Percentiles rank a stretch among this genome's conserved stretches.
Conservation (phyloP, 2,329 filamentous ascomycete genomes). For the Clonostachys chloroleuca region DNA sequence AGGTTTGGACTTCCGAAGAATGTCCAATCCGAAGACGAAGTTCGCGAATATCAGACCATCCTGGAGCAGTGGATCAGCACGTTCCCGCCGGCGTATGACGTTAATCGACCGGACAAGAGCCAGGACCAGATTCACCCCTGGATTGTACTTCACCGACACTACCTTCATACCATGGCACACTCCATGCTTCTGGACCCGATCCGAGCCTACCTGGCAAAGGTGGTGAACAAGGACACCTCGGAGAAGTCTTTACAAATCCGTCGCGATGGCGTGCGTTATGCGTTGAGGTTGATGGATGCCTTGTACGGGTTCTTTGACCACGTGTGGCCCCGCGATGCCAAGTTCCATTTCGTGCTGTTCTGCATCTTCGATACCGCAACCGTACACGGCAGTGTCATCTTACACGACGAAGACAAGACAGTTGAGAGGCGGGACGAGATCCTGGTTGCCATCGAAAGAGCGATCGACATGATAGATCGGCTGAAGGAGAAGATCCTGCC, state of each 20-base stretch:
- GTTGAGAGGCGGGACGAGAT: constrained; percentile 34
- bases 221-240: constrained; percentile 15
- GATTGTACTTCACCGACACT: constrained; percentile 37
- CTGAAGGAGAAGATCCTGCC: constrained; percentile 9
- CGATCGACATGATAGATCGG: constrained; percentile 24
- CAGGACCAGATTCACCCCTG: constrained; percentile 31
- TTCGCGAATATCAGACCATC: constrained; percentile 20
- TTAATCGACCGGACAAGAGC: constrained; percentile 19
- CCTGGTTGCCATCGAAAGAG: constrained; percentile 27
- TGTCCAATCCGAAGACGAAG: constrained; percentile 16
- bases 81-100: constrained; percentile 32
- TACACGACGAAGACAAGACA: constrained; percentile 37
- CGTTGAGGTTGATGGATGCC: constrained; percentile 33
- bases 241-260: constrained; percentile 29
- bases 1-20: constrained; percentile 21
- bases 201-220: constrained; percentile 36
- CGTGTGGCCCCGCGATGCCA: constrained; percentile 37
- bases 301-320: constrained; percentile 35
- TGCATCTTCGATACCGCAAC: constrained; percentile 46
- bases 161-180: constrained; percentile 36
- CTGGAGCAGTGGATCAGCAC: constrained; percentile 33
- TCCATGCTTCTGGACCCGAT: constrained; percentile 39
- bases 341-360: constrained; percentile 44
- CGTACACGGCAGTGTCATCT: constrained; percentile 42
- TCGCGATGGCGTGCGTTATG: constrained; percentile 33